phyloP scores from a whole-genome alignment of 805 yeast genomes.

The Barnettozyma pratensis region DNA sequence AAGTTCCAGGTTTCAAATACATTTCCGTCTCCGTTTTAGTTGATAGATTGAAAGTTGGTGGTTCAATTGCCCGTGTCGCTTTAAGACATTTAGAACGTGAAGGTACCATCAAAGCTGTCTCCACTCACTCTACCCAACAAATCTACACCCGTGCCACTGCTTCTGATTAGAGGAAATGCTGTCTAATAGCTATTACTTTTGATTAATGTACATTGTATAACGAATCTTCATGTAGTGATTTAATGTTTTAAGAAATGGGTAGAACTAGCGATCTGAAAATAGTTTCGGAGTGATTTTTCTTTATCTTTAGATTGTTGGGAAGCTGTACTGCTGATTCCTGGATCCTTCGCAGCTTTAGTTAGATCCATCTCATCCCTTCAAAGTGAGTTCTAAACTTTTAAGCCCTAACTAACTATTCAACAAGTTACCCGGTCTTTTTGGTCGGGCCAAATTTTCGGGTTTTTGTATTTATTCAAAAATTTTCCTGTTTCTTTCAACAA shows the following conservation, averaged over 20 bases:
- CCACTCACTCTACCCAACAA: conserved; percentile 93
- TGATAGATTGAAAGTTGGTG: conserved; percentile 99
- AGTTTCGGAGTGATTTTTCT: too few species aligned
- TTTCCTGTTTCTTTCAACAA: not conserved
- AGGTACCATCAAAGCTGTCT: conserved; percentile 92
- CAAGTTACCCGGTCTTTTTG: not conserved
- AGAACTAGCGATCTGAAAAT: too few species aligned
- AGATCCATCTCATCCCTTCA: too few species aligned
- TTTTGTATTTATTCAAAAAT: not conserved
- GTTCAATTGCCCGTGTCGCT: conserved; percentile 98
- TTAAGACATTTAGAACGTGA: conserved; percentile 90
- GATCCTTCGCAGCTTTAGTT: not conserved
- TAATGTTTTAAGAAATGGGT: too few species aligned
- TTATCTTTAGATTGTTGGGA: too few species aligned
- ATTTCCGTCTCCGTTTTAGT: conserved; percentile 97
- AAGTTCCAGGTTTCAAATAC: conserved; percentile 97
- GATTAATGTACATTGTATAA: conserved; percentile 26
- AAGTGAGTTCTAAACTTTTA: not conserved
- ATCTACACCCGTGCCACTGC: conserved; percentile 86
- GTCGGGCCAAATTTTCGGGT: not conserved
- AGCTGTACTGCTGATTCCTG: not conserved
- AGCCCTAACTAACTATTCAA: not conserved
- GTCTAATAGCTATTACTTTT: conserved; percentile 14
- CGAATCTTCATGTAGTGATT: conserved; percentile 5
- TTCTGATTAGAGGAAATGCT: conserved; percentile 42